Evolutionary conservation across 345 rosid species (phyloP), one percentile per base, ranked within the genome.

Genomic region (Hibiscus syriacus): DNA sequence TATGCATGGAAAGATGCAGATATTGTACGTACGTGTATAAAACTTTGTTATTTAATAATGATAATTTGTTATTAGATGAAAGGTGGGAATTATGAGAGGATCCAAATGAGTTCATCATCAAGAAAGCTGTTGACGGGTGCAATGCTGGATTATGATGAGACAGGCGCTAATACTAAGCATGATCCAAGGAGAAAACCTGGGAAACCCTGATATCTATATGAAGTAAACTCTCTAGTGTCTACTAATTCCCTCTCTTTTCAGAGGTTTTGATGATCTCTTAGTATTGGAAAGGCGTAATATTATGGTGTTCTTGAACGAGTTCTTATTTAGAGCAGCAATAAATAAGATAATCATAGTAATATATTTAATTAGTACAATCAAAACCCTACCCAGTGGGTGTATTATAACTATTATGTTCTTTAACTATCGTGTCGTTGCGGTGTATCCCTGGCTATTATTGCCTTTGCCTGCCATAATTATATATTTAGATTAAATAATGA

Each of bases 191-290:
- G n/a, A n/a, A n/a, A n/a, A n/a, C n/a, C n/a, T n/a, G n/a, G n/a
- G n/a, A n/a, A n/a, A n/a, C 68, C 81, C 65, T 81, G 71, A 80
- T 30, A 20, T 46, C 16, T n/a, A 0, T 46, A 46, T n/a, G 6
- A 3, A 34, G 3, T 2, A 6, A 45, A 13, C 49, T 45, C 49
- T 45, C 49, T 45, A 16, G 5, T 45, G 11, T 45, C 49, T 16
- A 45, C 19, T 45, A n/a, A 45, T 45, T 45, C 22, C 26, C 19
- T 26, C 2, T 5, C 12, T 55, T 55, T 55, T 56, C 19, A 56
- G 61, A 56, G 34, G 59, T 55, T 55, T 57, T n/a, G 63, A 57
- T 57, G 23, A 30, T 7, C 6, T 1, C n/a, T n/a, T 9, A 16
- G 41, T 7, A n/a, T 1, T 30, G 30, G 41, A n/a, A n/a, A n/a